Conservation (phyloP, 2,329 filamentous ascomycete genomes). For the Xylaria hypoxylon region DNA sequence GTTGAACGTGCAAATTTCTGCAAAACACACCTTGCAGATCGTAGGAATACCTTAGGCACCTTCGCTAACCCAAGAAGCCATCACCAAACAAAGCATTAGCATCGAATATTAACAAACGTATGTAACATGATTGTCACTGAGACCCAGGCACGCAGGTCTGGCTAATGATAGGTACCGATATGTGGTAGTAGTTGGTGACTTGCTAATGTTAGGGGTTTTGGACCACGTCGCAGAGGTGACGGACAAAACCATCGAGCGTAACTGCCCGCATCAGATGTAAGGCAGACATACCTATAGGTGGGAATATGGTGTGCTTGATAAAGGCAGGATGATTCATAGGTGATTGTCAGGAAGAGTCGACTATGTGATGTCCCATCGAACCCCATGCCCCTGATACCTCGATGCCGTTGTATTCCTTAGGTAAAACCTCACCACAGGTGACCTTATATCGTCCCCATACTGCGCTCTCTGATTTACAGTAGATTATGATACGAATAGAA, state of each 20-base stretch:
- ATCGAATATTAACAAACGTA: background rate
- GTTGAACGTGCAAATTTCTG: conserved; percentile 10
- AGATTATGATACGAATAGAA: background rate
- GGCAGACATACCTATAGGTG: background rate
- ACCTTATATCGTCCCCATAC: background rate
- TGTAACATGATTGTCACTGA: background rate
- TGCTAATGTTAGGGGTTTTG: background rate
- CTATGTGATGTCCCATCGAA: background rate
- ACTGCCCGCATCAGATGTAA: background rate
- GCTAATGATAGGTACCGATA: background rate
- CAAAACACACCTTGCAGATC: conserved; percentile 6
- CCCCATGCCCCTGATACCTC: background rate
- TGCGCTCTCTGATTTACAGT: background rate
- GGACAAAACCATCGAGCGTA: background rate
- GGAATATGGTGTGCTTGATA: background rate
- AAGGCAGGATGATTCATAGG: background rate
- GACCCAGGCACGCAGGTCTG: background rate
- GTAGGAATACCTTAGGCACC: background rate
- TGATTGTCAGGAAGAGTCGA: background rate
- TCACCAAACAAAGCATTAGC: background rate
- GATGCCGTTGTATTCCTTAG: background rate
- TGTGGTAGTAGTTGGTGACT: background rate
- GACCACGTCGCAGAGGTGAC: background rate
- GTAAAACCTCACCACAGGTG: background rate
- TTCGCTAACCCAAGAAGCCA: background rate